These are phyloP conservation scores for Leccinum ochraceum DNA, from an alignment of 768 basidiomycete genomes.

Conservation along the genomic window DNA sequence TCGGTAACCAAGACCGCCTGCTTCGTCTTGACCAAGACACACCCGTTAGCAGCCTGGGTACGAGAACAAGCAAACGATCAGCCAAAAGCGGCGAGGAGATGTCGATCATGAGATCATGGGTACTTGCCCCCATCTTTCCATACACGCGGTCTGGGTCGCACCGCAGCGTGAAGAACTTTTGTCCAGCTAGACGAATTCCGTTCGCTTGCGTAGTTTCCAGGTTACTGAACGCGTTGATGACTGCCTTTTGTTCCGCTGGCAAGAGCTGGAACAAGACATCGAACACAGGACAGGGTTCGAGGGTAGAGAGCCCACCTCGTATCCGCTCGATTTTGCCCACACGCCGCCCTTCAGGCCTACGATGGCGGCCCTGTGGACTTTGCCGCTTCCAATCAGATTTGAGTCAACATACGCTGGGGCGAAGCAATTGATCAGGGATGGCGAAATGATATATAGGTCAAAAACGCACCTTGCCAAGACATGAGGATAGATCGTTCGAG, in stretches of 20 bases:
- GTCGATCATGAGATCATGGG: background rate
- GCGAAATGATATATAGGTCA: background rate
- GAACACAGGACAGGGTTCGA: background rate
- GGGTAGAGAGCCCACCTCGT: conserved; percentile 13
- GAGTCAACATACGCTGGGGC: conserved; percentile 73
- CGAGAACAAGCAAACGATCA: background rate
- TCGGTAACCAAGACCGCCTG: conserved; percentile 83
- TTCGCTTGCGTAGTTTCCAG: conserved; percentile 42
- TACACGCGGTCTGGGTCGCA: conserved; percentile 58
- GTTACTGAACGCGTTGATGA: conserved; percentile 44
- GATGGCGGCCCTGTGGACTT: conserved; percentile 67
- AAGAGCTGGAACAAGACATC: conserved; percentile 17
- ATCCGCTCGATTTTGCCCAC: conserved; percentile 29
- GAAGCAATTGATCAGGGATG: conserved; percentile 39
- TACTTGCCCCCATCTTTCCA: conserved; percentile 74
- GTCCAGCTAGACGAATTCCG: conserved; percentile 64
- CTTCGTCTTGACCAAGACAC: conserved; percentile 72
- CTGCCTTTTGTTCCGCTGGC: conserved; percentile 26
- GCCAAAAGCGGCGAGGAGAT: background rate
- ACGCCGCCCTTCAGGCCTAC: conserved; percentile 31
- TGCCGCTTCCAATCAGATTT: conserved; percentile 74
- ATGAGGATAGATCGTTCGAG: conserved; percentile 35
- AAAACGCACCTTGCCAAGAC: conserved; percentile 76
- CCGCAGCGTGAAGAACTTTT: conserved; percentile 74
- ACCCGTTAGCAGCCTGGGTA: conserved; percentile 68